A percentile compares a stretch with the other conserved stretches of the same genome.
These are phyloP conservation scores for Globisporangium radiosum DNA, from an alignment of 352 stramenopile species.

Conservation along the genomic window DNA sequence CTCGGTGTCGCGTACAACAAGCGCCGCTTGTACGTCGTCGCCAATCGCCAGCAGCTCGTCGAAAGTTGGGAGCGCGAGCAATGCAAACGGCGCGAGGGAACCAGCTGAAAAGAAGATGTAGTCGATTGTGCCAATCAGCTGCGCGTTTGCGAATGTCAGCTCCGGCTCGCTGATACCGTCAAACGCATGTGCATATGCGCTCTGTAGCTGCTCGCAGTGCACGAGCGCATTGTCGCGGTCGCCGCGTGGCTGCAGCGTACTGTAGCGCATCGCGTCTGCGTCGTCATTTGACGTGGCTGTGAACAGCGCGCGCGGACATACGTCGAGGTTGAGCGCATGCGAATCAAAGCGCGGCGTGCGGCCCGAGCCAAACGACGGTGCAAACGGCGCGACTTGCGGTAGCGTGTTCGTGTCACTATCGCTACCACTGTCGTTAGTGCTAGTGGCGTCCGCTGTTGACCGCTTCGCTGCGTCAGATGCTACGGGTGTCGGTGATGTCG, in stretches of 20 bases:
- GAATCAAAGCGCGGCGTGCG: slow-evolving; percentile 61
- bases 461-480: too few species aligned
- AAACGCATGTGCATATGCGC: slow-evolving; percentile 58
- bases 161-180: slow-evolving; percentile 53
- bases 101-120: slow-evolving; percentile 80
- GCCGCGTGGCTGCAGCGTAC: slow-evolving; percentile 25
- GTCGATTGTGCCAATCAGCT: slow-evolving; percentile 61
- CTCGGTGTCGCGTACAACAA: slow-evolving; percentile 21
- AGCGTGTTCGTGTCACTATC: not conserved
- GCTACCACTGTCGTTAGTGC: not conserved
- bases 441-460: too few species aligned
- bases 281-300: not conserved
- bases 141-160: slow-evolving; percentile 59
- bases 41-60: slow-evolving; percentile 33
- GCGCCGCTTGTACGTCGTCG: slow-evolving; percentile 25
- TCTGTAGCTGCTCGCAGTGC: slow-evolving; percentile 62
- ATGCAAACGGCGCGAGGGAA: slow-evolving; percentile 40
- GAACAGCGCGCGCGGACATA: slow-evolving; percentile 29
- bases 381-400: slow-evolving; percentile 44
- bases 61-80: slow-evolving; percentile 47
- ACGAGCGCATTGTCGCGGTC: slow-evolving; percentile 47
- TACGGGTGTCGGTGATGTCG: slow-evolving; percentile 19
- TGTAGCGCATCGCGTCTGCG: slow-evolving; percentile 23
- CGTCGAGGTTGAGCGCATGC: slow-evolving; percentile 23
- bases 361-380: slow-evolving; percentile 45